phyloP scores from a whole-genome alignment of 1,284 basidiomycete species.

The Fomitopsis pinicola region DNA sequence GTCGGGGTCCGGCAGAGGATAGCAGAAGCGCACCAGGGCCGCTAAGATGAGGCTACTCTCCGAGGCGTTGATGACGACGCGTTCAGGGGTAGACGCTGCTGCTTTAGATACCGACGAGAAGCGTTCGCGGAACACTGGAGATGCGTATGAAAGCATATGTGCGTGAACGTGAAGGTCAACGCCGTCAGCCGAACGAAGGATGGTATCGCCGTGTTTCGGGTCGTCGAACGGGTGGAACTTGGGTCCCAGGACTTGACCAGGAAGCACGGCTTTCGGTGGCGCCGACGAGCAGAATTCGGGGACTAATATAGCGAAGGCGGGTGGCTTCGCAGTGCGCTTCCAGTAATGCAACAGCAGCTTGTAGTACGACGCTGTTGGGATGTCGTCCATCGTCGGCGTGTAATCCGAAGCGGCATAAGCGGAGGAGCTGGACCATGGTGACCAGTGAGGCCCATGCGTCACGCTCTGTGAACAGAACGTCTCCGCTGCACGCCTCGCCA shows the following conservation, averaged over 20 bases:
- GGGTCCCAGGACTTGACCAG: background rate
- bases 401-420: background rate
- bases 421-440: no score
- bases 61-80: background rate
- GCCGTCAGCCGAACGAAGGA: background rate
- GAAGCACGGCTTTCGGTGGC: background rate
- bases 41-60: background rate
- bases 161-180: background rate
- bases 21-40: background rate
- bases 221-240: background rate
- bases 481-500: background rate
- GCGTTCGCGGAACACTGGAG: background rate
- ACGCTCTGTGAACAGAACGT: background rate
- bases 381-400: background rate
- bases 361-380: background rate
- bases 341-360: background rate
- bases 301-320: background rate
- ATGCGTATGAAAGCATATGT: background rate
- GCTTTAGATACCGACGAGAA: background rate
- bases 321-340: background rate
- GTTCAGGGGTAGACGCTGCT: background rate
- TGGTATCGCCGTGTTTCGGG: background rate
- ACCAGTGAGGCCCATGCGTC: no score
- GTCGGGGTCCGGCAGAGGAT: background rate
- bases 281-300: background rate